Evolutionary conservation across 176 grass and related monocot genomes (phyloP).

Genomic region (Zea mays): Zm-B73-REFERENCE-NAM-5.0 NC_050096.1:8277501-8278000

Average conservation of each 20-base stretch:
- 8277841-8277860: slow-evolving; percentile 31
- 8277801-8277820: slow-evolving; percentile 8
- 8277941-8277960: not conserved
- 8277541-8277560: not conserved
- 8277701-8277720: slow-evolving; percentile 17
- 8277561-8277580: not conserved
- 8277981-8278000: no score
- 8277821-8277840: slow-evolving; percentile 28
- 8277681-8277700: slow-evolving; percentile 8
- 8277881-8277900: slow-evolving; percentile 17
- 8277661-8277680: slow-evolving; percentile 20
- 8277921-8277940: not conserved
- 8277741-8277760: slow-evolving; percentile 26
- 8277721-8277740: slow-evolving; percentile 20
- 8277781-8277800: slow-evolving; percentile 5
- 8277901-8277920: slow-evolving; percentile 12
- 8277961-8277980: no score
- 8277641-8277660: not conserved
- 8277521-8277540: not conserved
- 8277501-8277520: not conserved
- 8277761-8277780: not conserved
- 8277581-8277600: not conserved
- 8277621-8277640: not conserved
- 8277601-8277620: not conserved
- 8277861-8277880: slow-evolving; percentile 4